phyloP scores from a whole-genome alignment of 2,329 filamentous ascomycete species.

The Proliferodiscus dingleyae region DNA sequence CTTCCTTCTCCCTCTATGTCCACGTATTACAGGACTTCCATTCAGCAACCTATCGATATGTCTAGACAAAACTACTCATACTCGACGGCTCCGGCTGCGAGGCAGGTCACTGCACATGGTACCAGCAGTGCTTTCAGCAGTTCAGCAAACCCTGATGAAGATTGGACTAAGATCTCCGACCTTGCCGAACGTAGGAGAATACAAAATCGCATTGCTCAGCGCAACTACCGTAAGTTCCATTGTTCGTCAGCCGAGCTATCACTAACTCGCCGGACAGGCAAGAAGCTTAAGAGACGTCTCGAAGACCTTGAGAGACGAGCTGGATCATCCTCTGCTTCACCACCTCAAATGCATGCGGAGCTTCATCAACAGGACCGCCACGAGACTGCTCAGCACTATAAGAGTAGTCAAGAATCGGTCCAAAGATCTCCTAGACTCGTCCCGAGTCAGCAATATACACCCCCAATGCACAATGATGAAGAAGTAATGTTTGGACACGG shows the following conservation, averaged over 20 bases:
- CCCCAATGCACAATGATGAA: slow-evolving; percentile 56
- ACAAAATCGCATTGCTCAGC: slow-evolving; percentile 96
- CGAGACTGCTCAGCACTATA: slow-evolving; percentile 28
- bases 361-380: slow-evolving; percentile 33
- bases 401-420: slow-evolving; percentile 27
- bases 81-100: slow-evolving; percentile 32
- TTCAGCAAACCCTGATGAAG: slow-evolving; percentile 91
- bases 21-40: slow-evolving; percentile 10
- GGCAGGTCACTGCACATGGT: slow-evolving; percentile 67
- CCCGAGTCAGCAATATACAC: slow-evolving; percentile 52
- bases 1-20: slow-evolving; percentile 9
- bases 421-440: slow-evolving; percentile 37
- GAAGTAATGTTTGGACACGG: slow-evolving; percentile 63
- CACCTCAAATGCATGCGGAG: slow-evolving; percentile 48
- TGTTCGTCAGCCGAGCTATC: neutral
- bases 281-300: slow-evolving; percentile 86
- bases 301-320: slow-evolving; percentile 80
- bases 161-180: slow-evolving; percentile 99
- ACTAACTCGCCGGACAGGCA: slow-evolving; percentile 51
- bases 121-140: slow-evolving; percentile 94
- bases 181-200: slow-evolving; percentile 89
- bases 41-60: slow-evolving; percentile 24
- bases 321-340: slow-evolving; percentile 54
- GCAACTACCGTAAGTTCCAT: slow-evolving; percentile 78
- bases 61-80: slow-evolving; percentile 30